Evolutionary conservation across 1,139 yeast genomes (phyloP).

Genomic region (Yamadazyma friedrichii): DNA sequence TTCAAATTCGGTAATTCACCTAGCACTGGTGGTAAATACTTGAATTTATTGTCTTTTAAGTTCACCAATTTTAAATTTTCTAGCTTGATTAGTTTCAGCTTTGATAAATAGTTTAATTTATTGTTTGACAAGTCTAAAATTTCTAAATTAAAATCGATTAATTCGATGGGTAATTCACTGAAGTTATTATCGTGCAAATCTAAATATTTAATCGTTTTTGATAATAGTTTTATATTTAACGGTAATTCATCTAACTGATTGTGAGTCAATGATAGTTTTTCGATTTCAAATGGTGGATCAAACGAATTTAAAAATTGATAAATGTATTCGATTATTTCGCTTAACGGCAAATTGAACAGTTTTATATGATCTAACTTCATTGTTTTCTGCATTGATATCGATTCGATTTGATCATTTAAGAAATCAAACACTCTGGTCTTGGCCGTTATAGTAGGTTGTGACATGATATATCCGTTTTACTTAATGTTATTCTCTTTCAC

Average conservation of each 20-base stretch:
- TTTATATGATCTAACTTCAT: constrained; percentile 21
- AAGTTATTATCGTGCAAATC: constrained; percentile 66
- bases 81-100: constrained; percentile 37
- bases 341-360: constrained; percentile 10
- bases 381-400: constrained; percentile 20
- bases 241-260: constrained; percentile 53
- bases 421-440: constrained; percentile 15
- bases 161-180: constrained; percentile 49
- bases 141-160: constrained; percentile 47
- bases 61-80: constrained; percentile 56
- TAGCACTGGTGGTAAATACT: constrained; percentile 55
- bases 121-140: constrained; percentile 70
- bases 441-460: background rate
- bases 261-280: constrained; percentile 53
- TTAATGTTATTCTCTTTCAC: background rate
- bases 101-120: constrained; percentile 41
- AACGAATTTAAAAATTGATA: constrained; percentile 25
- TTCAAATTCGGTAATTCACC: constrained; percentile 53
- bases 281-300: constrained; percentile 41
- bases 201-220: constrained; percentile 52
- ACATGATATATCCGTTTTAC: background rate
- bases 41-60: constrained; percentile 59
- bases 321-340: constrained; percentile 26
- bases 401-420: constrained; percentile 27
- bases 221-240: constrained; percentile 40